These are phyloP conservation scores for Aspergillus neotritici DNA, from an alignment of 2,329 filamentous ascomycete genomes.

Conservation along the genomic window DNA sequence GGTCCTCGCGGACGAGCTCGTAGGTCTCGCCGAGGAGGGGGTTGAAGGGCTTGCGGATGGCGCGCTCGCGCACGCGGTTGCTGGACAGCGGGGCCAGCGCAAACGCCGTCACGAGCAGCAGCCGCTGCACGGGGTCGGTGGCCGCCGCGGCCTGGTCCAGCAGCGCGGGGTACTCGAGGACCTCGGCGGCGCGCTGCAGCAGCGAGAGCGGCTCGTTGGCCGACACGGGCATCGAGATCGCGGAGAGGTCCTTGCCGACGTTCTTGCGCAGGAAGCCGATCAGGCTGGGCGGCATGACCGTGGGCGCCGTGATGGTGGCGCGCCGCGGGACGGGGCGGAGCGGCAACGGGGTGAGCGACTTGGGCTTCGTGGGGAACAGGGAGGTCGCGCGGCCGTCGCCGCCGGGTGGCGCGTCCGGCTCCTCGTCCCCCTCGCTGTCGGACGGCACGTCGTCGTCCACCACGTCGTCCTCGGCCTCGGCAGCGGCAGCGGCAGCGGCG, in stretches of 20 bases:
- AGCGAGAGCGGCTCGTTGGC: constrained; percentile 89
- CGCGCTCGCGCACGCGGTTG: constrained; percentile 77
- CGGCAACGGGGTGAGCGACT: constrained; percentile 71
- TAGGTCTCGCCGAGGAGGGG: constrained; percentile 94
- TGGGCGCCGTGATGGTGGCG: constrained; percentile 64
- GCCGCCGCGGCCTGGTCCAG: constrained; percentile 64
- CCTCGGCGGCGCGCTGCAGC: constrained; percentile 82
- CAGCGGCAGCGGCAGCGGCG: constrained; percentile 28
- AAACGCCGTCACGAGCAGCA: constrained; percentile 83
- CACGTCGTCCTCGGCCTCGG: constrained; percentile 54
- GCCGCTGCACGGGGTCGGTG: constrained; percentile 59
- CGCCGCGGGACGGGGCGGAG: constrained; percentile 63
- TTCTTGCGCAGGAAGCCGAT: constrained; percentile 96
- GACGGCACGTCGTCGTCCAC: constrained; percentile 56
- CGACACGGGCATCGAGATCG: constrained; percentile 95
- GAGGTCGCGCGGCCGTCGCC: constrained; percentile 37
- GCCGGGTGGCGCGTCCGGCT: constrained; percentile 34
- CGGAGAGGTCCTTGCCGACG: constrained; percentile 93
- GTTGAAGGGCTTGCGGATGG: constrained; percentile 94
- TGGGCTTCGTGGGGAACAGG: constrained; percentile 70
- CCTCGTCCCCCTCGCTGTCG: constrained; percentile 53
- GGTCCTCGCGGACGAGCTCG: constrained; percentile 81
- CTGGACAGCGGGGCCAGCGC: constrained; percentile 82
- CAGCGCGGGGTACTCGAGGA: constrained; percentile 82
- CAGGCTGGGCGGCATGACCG: constrained; percentile 76